phyloP scores from a whole-genome alignment of 2,329 filamentous ascomycete genomes.

The Apiospora pterosperma region DNA sequence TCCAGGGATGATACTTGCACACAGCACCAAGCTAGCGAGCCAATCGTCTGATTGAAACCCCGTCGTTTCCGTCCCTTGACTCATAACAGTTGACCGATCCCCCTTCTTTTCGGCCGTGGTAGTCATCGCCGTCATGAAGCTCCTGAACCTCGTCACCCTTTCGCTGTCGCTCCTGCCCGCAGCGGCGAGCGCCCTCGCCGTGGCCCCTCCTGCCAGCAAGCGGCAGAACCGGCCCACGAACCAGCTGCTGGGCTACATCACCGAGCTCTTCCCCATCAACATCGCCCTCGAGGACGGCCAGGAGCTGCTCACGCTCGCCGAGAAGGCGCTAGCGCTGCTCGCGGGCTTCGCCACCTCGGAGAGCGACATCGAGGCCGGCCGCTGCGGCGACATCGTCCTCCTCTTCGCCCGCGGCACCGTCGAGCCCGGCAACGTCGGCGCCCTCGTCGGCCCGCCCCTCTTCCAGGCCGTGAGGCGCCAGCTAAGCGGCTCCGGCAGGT shows the following conservation, averaged over 20 bases:
- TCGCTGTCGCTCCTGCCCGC: background rate
- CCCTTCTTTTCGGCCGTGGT: background rate
- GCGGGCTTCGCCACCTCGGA: slow-evolving; percentile 5
- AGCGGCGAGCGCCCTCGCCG: background rate
- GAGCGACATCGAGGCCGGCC: slow-evolving; percentile 4
- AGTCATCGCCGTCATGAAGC: background rate
- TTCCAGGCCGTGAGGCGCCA: slow-evolving; percentile 2
- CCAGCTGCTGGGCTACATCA: slow-evolving; percentile 1
- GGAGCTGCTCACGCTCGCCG: background rate
- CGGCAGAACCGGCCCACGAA: background rate
- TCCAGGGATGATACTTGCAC: background rate
- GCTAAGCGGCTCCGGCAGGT: background rate
- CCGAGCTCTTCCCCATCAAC: slow-evolving; percentile 6
- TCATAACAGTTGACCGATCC: background rate
- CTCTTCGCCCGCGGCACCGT: slow-evolving; percentile 9
- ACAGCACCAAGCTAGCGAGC: background rate
- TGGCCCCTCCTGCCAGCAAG: background rate
- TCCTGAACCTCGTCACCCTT: background rate
- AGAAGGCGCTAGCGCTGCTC: background rate
- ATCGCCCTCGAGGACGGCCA: background rate
- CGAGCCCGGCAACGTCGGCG: slow-evolving; percentile 10
- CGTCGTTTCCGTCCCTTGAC: background rate
- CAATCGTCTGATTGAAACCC: background rate
- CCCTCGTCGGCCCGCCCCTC: slow-evolving; percentile 7
- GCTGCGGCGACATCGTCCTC: slow-evolving; percentile 9